Percentiles rank a stretch among this genome's conserved stretches.
Conservation (phyloP, 257 asterid species). For the Apocynum venetum region DNA sequence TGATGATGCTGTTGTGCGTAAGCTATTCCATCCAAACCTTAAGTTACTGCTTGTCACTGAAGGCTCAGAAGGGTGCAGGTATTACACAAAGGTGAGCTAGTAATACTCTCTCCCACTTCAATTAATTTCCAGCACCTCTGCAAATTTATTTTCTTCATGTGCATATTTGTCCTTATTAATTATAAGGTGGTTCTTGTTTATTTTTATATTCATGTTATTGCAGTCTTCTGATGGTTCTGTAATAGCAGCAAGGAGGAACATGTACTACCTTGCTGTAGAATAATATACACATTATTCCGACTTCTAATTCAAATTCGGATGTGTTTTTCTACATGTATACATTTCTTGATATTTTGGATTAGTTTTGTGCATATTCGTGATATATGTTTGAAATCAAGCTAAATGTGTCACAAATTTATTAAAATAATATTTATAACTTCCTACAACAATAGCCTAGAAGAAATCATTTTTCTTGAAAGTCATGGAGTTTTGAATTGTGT, state of each 20-base stretch:
- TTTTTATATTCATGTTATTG: neutral
- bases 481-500: constrained; percentile 16
- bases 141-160: neutral
- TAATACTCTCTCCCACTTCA: constrained; percentile 1
- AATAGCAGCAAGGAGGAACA: neutral
- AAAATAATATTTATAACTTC: neutral
- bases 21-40: constrained; percentile 74
- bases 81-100: constrained; percentile 80
- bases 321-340: neutral
- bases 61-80: constrained; percentile 95
- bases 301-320: neutral
- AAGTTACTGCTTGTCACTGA: constrained; percentile 92
- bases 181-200: neutral
- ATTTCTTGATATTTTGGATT: neutral
- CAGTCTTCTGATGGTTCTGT: neutral
- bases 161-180: neutral
- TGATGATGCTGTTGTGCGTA: constrained; percentile 81
- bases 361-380: neutral
- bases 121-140: neutral
- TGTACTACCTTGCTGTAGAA: neutral
- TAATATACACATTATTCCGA: neutral
- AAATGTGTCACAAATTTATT: neutral
- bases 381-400: neutral
- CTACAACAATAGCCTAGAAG: neutral
- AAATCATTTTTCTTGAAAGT: neutral